Base-by-base conservation (phyloP, 371 early-diverging fungal genomes). In the Apophysomyces variabilis region DNA sequence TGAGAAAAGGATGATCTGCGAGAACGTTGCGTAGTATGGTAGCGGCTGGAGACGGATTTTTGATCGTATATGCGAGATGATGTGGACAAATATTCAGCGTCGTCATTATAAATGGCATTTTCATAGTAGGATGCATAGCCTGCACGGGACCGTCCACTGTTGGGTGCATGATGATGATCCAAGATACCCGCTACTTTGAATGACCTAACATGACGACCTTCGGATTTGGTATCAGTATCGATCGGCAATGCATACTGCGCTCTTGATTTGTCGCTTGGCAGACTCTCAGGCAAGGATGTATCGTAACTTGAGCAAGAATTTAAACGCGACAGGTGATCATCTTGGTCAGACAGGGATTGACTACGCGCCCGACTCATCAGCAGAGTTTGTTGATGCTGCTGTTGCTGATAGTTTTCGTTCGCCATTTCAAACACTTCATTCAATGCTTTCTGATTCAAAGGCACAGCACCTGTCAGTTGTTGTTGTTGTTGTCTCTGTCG, bases 151-250 rank as follows among this genome's bases (percentile, higher is more conserved):
- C 54, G 54, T 21, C 54, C 54, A 26, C 54, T 50, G 9, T 16
- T 50, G 9, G 54, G 54, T 32, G 54, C 54, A 50, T 50, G 54
- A 50, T 50, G 54, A 7, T 50, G 54, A 21, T 50, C 54, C 21
- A 50, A 50, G 21, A 50, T n/a, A 0, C 54, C 54, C n/a, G 54
- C 54, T 50, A 50, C 54, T 50, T 50, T 50, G 54, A 50, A 50
- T 18, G 54, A 35, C 21, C 54, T 50, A 50, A 50, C 54, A 26
- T 50, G 35, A n/a, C 54, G 54, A 50, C 0, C 9, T 9, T 50
- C 54, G 5, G 54, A 50, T 50, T 50, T 50, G 16, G 54, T 26
- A 21, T 50, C 54, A 8, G 54, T 11, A 21, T 50, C 54, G 54
- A 50, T 50, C 54, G 54, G 21, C 18, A 16, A n/a, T 21, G 54